These are phyloP conservation scores for Tulasnella sp. DNA, from an alignment of 768 basidiomycete genomes.

Conservation along the genomic window DNA sequence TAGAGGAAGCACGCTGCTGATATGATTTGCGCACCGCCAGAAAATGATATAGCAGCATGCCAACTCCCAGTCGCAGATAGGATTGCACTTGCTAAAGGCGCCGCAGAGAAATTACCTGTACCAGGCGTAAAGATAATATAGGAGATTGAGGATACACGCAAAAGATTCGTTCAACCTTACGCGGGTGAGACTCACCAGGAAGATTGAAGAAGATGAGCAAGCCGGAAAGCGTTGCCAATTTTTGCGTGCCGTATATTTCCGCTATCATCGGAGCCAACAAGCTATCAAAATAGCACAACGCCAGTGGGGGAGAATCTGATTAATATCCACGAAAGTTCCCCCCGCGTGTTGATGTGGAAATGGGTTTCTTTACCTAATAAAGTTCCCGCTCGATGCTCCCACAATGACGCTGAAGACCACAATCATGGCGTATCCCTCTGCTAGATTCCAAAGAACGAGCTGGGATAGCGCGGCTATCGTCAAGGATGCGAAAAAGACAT, in stretches of 20 bases:
- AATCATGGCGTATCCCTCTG: conserved; percentile 26
- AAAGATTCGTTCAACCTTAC: background rate
- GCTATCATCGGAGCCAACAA: conserved; percentile 28
- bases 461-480: conserved; percentile 29
- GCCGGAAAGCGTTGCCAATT: conserved; percentile 10
- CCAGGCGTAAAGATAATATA: too few species aligned
- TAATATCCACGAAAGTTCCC: too few species aligned
- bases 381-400: conserved; percentile 29
- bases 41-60: conserved; percentile 27
- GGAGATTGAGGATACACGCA: background rate
- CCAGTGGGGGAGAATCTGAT: background rate
- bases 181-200: conserved; percentile 17
- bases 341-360: too few species aligned
- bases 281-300: conserved; percentile 6
- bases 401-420: conserved; percentile 28
- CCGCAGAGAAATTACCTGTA: conserved; percentile 25
- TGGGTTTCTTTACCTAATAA: conserved; percentile 20
- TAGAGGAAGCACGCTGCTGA: conserved; percentile 27
- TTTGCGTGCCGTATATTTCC: conserved; percentile 19
- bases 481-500: conserved; percentile 31
- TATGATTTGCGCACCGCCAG: conserved; percentile 26
- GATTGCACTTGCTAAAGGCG: conserved; percentile 29
- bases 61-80: conserved; percentile 27
- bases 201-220: conserved; percentile 13
- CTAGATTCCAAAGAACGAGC: conserved; percentile 32